phyloP scores from a whole-genome alignment of 2,329 filamentous ascomycete species.

The Trichoderma atrobrunneum region DNA sequence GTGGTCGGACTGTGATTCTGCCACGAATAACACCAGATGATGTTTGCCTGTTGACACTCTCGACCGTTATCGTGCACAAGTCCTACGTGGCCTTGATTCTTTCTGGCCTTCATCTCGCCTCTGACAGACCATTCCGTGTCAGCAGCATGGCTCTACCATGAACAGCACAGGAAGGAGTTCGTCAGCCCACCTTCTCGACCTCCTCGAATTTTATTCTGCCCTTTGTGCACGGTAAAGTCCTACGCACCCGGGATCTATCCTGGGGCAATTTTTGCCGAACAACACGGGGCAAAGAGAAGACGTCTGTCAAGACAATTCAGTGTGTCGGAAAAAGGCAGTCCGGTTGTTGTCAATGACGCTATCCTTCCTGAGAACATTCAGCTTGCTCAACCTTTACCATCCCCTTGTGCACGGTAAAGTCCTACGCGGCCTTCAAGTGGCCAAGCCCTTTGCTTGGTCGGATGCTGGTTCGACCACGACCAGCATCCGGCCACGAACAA shows the following conservation, averaged over 20 bases:
- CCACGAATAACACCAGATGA: constrained; percentile 28
- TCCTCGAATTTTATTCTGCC: no score
- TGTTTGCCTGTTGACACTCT: constrained; percentile 26
- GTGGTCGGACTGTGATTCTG: constrained; percentile 32
- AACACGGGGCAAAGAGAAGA: background rate
- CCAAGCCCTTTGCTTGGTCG: background rate
- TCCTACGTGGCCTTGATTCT: no score
- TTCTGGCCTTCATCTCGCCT: no score
- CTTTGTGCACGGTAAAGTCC: no score
- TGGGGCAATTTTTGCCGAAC: background rate
- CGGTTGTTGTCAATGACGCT: background rate
- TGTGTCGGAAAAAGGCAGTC: constrained; percentile 29
- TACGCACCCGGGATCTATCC: constrained; percentile 15
- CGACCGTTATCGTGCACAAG: no score
- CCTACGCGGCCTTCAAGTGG: background rate
- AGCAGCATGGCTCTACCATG: no score
- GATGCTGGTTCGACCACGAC: no score
- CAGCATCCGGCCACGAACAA: no score
- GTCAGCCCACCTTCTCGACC: constrained; percentile 19
- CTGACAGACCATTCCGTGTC: no score
- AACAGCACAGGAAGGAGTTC: no score
- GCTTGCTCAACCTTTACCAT: no score
- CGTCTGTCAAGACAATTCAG: constrained; percentile 22
- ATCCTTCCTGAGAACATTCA: background rate
- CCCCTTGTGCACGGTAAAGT: no score